Evolutionary conservation across 2,329 filamentous ascomycete genomes (phyloP), one percentile per base, ranked within the genome.

Genomic region (Diplodia seriata): DNA sequence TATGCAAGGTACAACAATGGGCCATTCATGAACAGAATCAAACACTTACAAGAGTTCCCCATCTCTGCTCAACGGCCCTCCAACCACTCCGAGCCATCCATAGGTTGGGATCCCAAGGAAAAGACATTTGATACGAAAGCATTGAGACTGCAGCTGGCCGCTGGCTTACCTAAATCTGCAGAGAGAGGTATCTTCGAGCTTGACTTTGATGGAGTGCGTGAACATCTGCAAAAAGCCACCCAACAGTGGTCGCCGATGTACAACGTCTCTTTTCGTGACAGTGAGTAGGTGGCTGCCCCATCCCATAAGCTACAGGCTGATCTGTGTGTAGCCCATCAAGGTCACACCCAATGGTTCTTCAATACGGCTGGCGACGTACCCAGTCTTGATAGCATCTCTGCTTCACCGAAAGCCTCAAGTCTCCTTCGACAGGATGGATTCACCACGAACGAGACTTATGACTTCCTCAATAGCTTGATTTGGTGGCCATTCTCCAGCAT

Each of bases 241-340:
- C 55, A 59, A 40, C 55, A 59, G 11, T 59, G 55, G 55, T 59
- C 55, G 5, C 55, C 55, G 8, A 26, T 4, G n/a, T 56, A 31
- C 29, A 56, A 56, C 33, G 12, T 38, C 29, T 36, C 54, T 9
- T 36, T 56, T 9, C 1, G 20, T 14, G 33, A 56, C 4, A 31
- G 54, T 56, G 20, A 26, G 26, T 26, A 26, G 26, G 26, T 26
- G 3, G 26, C 26, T 26, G 26, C 26, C 26, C 26, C 26, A 2
- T 26, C 26, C 2, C 26, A 26, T 26, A 26, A 26, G 26, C 26
- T 4, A 26, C 26, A 26, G 3, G 26, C 36, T 40, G 5, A 59
- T 31, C 14, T 14, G 38, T 40, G 9, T 5, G 11, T 3, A 56
- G 54, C 20, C 15, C 29, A 56, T n/a, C 12, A 11, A 6, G 29